Conservation (phyloP, 768 basidiomycete species). For the Kwoniella bestiolae region DNA sequence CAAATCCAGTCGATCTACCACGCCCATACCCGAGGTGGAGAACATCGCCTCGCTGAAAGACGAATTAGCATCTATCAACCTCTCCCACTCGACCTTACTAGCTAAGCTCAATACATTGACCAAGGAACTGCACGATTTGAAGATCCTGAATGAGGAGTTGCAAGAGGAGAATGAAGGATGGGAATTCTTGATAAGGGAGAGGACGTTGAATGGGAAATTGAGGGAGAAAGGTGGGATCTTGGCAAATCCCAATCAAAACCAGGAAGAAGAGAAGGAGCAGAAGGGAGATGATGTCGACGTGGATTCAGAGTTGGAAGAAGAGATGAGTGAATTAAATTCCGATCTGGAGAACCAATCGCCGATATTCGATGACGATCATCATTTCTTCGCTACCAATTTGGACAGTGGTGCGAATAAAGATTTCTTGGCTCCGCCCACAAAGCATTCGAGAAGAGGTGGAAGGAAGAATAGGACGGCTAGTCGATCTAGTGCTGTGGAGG, state of each 20-base stretch:
- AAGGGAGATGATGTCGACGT: conserved; percentile 17
- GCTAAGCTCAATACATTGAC: conserved; percentile 82
- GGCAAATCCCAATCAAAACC: background rate
- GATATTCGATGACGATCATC: conserved; percentile 32
- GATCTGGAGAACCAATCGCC: conserved; percentile 40
- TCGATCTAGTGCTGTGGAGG: conserved; percentile 21
- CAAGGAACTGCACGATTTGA: conserved; percentile 81
- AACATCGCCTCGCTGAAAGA: conserved; percentile 29
- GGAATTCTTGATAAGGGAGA: conserved; percentile 88
- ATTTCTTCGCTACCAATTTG: conserved; percentile 16
- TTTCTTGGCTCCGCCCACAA: conserved; percentile 15
- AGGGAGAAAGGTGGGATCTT: background rate
- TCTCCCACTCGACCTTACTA: conserved; percentile 80
- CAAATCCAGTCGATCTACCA: background rate
- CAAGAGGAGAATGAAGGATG: conserved; percentile 94
- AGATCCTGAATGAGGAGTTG: conserved; percentile 77
- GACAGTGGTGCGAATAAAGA: conserved; percentile 9
- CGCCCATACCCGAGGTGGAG: conserved; percentile 4
- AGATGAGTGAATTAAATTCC: conserved; percentile 38
- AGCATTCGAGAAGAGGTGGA: background rate
- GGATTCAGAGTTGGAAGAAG: conserved; percentile 35
- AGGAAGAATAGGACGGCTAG: conserved; percentile 10
- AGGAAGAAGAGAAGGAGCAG: conserved; percentile 5
- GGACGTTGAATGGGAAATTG: conserved; percentile 75
- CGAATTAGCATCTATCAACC: conserved; percentile 83